Evolutionary conservation across 108 stramenopile genomes (phyloP).

Genomic region (Cyclotella atomus): DNA sequence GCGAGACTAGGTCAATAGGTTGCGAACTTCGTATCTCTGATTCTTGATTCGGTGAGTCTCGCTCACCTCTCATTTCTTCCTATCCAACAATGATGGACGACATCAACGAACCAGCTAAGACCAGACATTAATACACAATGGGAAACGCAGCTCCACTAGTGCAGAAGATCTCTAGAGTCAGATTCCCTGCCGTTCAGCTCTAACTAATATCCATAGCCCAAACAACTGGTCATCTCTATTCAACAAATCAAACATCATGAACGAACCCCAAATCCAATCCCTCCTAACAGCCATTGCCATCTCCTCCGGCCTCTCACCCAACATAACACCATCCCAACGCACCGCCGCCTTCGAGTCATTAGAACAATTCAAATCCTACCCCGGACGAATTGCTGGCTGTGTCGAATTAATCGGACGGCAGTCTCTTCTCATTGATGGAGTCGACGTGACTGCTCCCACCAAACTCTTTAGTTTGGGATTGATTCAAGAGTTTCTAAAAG

Average conservation of each 20-base stretch:
- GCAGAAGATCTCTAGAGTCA: too few species aligned
- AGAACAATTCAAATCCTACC: conserved; percentile 73
- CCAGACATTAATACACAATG: too few species aligned
- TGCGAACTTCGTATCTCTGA: too few species aligned
- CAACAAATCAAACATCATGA: conserved; percentile 33
- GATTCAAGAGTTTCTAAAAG: conserved; percentile 62
- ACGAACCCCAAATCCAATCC: conserved; percentile 61
- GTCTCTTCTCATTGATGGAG: conserved; percentile 10
- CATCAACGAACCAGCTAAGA: too few species aligned
- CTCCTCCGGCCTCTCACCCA: conserved; percentile 57
- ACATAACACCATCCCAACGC: conserved; percentile 58
- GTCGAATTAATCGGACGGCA: conserved; percentile 57
- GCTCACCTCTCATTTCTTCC: too few species aligned
- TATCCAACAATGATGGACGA: too few species aligned
- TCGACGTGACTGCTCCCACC: conserved; percentile 68
- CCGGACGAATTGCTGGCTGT: conserved; percentile 64
- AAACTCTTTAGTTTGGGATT: conserved; percentile 84
- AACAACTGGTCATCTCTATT: too few species aligned
- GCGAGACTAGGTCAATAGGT: too few species aligned
- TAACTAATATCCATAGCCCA: too few species aligned
- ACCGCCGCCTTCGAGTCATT: conserved; percentile 70
- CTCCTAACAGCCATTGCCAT: conserved; percentile 79
- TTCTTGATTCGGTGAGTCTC: too few species aligned
- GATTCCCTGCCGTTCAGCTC: too few species aligned
- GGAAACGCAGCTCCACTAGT: too few species aligned